Percentiles rank a stretch among this genome's conserved stretches.
These are phyloP conservation scores for Bathelium albidoporum DNA, from an alignment of 495 filamentous ascomycete genomes.

Conservation along the genomic window DNA sequence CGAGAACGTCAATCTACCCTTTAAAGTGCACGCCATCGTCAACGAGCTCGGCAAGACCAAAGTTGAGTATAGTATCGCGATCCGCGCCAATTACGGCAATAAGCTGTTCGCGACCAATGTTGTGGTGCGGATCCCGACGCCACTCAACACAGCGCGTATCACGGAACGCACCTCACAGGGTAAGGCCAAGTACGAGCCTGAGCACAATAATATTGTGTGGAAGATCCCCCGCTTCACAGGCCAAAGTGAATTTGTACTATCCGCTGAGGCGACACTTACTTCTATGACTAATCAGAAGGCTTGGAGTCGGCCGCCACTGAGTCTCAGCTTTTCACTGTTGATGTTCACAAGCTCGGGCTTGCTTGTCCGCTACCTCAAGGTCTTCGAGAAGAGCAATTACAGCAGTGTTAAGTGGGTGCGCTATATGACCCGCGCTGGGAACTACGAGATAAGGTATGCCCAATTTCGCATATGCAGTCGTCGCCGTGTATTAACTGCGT, in stretches of 20 bases:
- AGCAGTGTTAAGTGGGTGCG: conserved; percentile 98
- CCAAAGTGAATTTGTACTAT: conserved; percentile 87
- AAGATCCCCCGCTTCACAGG: conserved; percentile 96
- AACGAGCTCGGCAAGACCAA: conserved; percentile 95
- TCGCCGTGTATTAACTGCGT: too few relatives aligned
- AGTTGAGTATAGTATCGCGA: conserved; percentile 96
- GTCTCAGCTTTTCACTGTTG: conserved; percentile 78
- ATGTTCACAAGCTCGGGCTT: conserved; percentile 97
- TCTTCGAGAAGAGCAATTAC: conserved; percentile 99
- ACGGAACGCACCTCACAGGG: conserved; percentile 91
- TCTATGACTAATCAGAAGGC: conserved; percentile 98
- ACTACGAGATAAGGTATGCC: conserved; percentile 65
- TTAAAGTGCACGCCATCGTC: conserved; percentile 98
- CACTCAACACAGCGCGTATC: conserved; percentile 90
- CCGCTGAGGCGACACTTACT: conserved; percentile 84
- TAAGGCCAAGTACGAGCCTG: conserved; percentile 96
- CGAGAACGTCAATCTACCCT: conserved; percentile 97
- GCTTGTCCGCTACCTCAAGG: conserved; percentile 91
- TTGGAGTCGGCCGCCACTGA: conserved; percentile 90
- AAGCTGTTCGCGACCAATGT: conserved; percentile 98
- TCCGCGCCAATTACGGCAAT: conserved; percentile 89
- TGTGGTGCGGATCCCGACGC: conserved; percentile 88
- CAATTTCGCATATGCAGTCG: too few relatives aligned
- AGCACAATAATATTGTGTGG: conserved; percentile 97
- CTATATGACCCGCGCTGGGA: conserved; percentile 94